Evolutionary conservation across 2,329 filamentous ascomycete genomes (phyloP).

Genomic region (Paecilomyces formosus): DNA sequence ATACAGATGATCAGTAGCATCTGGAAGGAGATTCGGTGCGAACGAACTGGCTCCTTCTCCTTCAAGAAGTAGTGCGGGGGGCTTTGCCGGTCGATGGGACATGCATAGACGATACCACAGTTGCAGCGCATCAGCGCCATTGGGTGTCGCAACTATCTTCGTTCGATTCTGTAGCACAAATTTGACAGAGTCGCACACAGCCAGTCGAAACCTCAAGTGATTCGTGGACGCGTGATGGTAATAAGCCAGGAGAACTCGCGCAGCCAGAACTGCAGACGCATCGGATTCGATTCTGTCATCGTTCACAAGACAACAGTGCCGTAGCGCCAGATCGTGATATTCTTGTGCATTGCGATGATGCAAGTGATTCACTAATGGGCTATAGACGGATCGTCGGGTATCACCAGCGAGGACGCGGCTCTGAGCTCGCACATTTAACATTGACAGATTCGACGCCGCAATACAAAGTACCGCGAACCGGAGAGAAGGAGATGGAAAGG

Average conservation of each 20-base stretch:
- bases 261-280: not conserved
- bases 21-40: conserved; percentile 4
- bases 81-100: conserved; percentile 11
- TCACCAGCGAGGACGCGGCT: not conserved
- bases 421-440: not conserved
- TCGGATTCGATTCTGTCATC: not conserved
- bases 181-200: not conserved
- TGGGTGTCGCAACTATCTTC: not conserved
- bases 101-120: conserved; percentile 15
- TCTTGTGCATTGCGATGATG: not conserved
- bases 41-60: conserved; percentile 7
- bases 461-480: not conserved
- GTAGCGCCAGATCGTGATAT: not conserved
- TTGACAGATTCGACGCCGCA: not conserved
- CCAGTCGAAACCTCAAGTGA: not conserved
- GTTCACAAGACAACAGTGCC: not conserved
- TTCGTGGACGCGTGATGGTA: not conserved
- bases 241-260: not conserved
- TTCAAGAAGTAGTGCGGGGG: conserved; percentile 11
- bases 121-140: conserved; percentile 7
- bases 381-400: not conserved
- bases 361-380: not conserved
- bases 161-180: not conserved
- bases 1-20: conserved; percentile 8
- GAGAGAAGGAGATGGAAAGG: not conserved